Evolutionary conservation across 2,329 filamentous ascomycete species (phyloP).

Genomic region (Alternaria postmessia): DNA sequence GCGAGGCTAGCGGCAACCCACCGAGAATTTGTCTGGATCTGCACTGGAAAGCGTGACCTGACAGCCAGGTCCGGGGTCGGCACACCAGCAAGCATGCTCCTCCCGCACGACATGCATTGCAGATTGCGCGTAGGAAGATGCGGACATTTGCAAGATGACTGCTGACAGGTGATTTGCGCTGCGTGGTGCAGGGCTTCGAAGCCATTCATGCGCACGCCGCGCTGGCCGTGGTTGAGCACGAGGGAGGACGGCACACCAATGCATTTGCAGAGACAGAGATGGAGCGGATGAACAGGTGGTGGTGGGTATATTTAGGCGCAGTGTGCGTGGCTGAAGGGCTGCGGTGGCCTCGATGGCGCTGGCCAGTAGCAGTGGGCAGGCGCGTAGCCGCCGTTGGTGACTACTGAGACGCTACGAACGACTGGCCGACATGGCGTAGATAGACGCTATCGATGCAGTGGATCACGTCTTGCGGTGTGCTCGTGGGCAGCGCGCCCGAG

Average conservation of each 20-base stretch:
- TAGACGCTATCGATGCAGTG: slow-evolving; percentile 37
- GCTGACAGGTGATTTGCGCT: slow-evolving; percentile 14
- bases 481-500: slow-evolving; percentile 23
- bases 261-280: neutral
- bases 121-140: slow-evolving; percentile 27
- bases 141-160: slow-evolving; percentile 22
- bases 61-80: slow-evolving; percentile 21
- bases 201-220: slow-evolving; percentile 14
- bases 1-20: slow-evolving; percentile 1
- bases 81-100: slow-evolving; percentile 11
- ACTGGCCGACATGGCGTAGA: slow-evolving; percentile 27
- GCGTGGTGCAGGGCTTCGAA: neutral
- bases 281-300: slow-evolving; percentile 14
- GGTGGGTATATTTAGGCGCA: slow-evolving; percentile 31
- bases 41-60: slow-evolving; percentile 7
- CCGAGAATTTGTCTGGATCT: slow-evolving; percentile 5
- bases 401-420: slow-evolving; percentile 25
- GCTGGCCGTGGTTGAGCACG: neutral
- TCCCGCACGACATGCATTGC: slow-evolving; percentile 25
- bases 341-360: slow-evolving; percentile 16
- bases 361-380: slow-evolving; percentile 23
- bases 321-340: slow-evolving; percentile 31
- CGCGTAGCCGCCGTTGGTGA: slow-evolving; percentile 37
- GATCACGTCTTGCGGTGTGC: slow-evolving; percentile 38
- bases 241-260: neutral